phyloP scores from a whole-genome alignment of 164 flowering plant species.

The Chloranthus sessilifolius region DNA sequence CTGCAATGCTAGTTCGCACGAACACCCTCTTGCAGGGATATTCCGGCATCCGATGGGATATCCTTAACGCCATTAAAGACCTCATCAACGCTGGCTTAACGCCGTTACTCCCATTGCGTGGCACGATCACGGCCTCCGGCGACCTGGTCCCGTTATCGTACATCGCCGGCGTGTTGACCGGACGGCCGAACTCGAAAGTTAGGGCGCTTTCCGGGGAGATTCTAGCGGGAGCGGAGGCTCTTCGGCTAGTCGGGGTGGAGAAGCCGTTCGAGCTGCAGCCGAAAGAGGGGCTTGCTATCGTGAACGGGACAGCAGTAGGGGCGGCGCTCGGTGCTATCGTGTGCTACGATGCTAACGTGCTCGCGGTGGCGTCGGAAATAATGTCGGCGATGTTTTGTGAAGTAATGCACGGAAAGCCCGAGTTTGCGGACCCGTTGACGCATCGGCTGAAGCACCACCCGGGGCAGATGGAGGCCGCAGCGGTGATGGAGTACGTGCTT shows the following conservation, averaged over 20 bases:
- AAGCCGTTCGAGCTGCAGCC: slow-evolving; percentile 23
- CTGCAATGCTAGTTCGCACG: slow-evolving; percentile 37
- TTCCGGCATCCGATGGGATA: slow-evolving; percentile 37
- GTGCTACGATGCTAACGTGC: slow-evolving; percentile 27
- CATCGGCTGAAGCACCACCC: slow-evolving; percentile 38
- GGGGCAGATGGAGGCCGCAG: slow-evolving; percentile 39
- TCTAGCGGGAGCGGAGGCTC: slow-evolving; percentile 21
- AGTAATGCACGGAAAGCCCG: slow-evolving; percentile 30
- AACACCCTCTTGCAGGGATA: slow-evolving; percentile 36
- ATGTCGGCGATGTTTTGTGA: slow-evolving; percentile 29
- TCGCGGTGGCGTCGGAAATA: slow-evolving; percentile 23
- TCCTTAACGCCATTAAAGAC: slow-evolving; percentile 21
- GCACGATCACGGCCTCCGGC: slow-evolving; percentile 38
- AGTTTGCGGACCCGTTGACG: slow-evolving; percentile 26
- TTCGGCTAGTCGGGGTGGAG: slow-evolving; percentile 16
- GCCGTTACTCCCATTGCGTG: slow-evolving; percentile 26
- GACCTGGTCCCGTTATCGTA: slow-evolving; percentile 38
- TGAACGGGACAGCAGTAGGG: slow-evolving; percentile 31
- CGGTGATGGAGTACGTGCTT: slow-evolving; percentile 29
- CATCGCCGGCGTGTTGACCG: slow-evolving; percentile 30
- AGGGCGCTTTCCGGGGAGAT: slow-evolving; percentile 15
- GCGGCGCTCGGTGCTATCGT: slow-evolving; percentile 22
- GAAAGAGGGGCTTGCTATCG: slow-evolving; percentile 22
- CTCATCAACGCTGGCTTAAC: slow-evolving; percentile 23
- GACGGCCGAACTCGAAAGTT: slow-evolving; percentile 22